These are phyloP conservation scores for Cenchrus americanus DNA, from an alignment of 176 grass and related monocot genomes.

Conservation along the genomic window DNA sequence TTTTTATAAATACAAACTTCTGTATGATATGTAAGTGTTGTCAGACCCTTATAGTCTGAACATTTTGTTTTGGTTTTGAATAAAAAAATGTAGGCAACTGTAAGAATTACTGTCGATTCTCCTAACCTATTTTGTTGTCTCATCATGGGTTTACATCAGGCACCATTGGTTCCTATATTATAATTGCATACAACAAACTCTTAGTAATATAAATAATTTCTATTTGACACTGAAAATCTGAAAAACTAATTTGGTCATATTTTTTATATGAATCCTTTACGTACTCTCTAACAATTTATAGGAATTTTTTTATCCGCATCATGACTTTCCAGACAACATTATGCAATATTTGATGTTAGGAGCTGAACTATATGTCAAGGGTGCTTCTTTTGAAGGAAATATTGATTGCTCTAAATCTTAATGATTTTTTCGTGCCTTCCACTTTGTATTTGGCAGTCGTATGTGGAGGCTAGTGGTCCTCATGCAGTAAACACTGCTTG, in stretches of 20 bases:
- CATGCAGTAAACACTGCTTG: conserved; percentile 75
- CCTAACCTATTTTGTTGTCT: neutral
- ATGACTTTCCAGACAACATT: neutral
- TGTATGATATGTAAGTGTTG: neutral
- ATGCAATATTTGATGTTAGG: neutral
- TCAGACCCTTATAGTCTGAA: neutral
- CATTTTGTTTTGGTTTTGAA: neutral
- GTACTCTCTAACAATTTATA: neutral
- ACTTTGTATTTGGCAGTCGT: conserved; percentile 1
- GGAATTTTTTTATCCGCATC: neutral
- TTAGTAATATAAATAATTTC: neutral
- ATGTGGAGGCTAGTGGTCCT: conserved; percentile 15
- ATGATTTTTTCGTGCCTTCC: conserved; percentile 1
- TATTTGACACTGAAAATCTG: neutral
- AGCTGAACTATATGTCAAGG: neutral
- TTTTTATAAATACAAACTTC: neutral
- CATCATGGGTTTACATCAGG: neutral
- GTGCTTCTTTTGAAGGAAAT: neutral
- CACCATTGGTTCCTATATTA: neutral
- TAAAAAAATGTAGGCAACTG: neutral
- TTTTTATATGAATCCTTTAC: neutral
- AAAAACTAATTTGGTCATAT: neutral
- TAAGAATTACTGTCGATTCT: neutral
- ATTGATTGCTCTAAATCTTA: conserved; percentile 25
- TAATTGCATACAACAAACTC: neutral